Percentiles rank a stretch among this genome's conserved stretches.
Conservation (phyloP, 495 filamentous ascomycete genomes). For the Penicillium angulare region DNA sequence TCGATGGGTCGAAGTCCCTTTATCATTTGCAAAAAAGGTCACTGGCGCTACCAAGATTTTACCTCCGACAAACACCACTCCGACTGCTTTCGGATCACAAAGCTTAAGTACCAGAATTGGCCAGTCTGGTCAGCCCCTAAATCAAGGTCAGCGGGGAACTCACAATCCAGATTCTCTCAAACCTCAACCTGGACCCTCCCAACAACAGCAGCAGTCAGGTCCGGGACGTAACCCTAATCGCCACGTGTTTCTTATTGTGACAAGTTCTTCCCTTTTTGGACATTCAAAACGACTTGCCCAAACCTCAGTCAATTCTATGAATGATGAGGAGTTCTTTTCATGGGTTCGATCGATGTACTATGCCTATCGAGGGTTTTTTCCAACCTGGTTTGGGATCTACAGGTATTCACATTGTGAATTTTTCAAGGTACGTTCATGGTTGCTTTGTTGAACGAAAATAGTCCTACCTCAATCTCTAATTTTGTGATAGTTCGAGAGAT, state of each 20-base stretch:
- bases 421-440: not conserved
- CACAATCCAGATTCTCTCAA: no score
- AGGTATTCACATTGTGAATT: conserved; percentile 1
- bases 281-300: not conserved
- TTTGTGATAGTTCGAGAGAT: not conserved
- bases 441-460: no score
- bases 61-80: not conserved
- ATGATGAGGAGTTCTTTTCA: not conserved
- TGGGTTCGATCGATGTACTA: not conserved
- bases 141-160: not conserved
- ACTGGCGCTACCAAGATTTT: not conserved
- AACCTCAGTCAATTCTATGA: not conserved
- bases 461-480: not conserved
- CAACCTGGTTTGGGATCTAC: not conserved
- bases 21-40: not conserved
- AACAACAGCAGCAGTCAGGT: no score
- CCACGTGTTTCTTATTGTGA: not conserved
- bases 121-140: not conserved
- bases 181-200: no score
- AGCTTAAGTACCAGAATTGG: not conserved
- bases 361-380: not conserved
- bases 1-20: not conserved
- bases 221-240: not conserved
- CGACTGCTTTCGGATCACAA: not conserved
- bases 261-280: not conserved